A percentile compares a stretch with the other conserved stretches of the same genome.
Conservation (phyloP, 2,329 filamentous ascomycete genomes). For the Aspergillus sp. region DNA sequence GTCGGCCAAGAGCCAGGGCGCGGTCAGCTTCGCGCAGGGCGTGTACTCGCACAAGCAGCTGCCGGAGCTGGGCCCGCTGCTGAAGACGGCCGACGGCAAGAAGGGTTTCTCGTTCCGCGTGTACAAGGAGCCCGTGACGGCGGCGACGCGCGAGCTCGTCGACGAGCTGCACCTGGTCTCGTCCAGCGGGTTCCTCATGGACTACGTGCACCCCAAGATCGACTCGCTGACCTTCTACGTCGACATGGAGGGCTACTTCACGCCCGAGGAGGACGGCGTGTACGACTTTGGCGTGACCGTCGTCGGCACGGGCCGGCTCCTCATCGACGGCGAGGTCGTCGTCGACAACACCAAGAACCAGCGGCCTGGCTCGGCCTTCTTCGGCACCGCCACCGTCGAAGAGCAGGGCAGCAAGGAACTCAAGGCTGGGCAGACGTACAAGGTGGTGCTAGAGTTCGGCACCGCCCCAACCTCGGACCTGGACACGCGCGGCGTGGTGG, state of each 20-base stretch:
- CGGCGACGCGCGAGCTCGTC: constrained; percentile 48
- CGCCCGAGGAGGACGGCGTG: constrained; percentile 58
- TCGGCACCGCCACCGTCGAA: constrained; percentile 63
- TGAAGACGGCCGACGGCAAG: constrained; percentile 54
- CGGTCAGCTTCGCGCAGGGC: constrained; percentile 56
- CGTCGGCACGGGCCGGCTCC: constrained; percentile 64
- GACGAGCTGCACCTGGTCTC: constrained; percentile 50
- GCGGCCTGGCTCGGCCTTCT: constrained; percentile 62
- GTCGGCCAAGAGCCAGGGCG: constrained; percentile 31
- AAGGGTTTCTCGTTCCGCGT: constrained; percentile 62
- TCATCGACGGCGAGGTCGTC: constrained; percentile 60
- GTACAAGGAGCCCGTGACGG: constrained; percentile 58
- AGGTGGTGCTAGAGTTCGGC: constrained; percentile 59
- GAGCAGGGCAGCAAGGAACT: constrained; percentile 60
- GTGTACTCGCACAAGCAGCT: constrained; percentile 65
- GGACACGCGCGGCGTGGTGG: constrained; percentile 46
- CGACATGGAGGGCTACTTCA: constrained; percentile 60
- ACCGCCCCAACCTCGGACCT: constrained; percentile 60
- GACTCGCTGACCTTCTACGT: constrained; percentile 57
- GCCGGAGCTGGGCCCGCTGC: constrained; percentile 55
- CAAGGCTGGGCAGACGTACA: constrained; percentile 60
- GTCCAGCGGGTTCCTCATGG: constrained; percentile 50
- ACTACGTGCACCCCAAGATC: constrained; percentile 56
- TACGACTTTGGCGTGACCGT: constrained; percentile 69
- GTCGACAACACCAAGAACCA: constrained; percentile 68